Evolutionary conservation across 2,329 filamentous ascomycete species (phyloP), one percentile per base, ranked within the genome.

Genomic region (Alternaria metachromatica): DNA sequence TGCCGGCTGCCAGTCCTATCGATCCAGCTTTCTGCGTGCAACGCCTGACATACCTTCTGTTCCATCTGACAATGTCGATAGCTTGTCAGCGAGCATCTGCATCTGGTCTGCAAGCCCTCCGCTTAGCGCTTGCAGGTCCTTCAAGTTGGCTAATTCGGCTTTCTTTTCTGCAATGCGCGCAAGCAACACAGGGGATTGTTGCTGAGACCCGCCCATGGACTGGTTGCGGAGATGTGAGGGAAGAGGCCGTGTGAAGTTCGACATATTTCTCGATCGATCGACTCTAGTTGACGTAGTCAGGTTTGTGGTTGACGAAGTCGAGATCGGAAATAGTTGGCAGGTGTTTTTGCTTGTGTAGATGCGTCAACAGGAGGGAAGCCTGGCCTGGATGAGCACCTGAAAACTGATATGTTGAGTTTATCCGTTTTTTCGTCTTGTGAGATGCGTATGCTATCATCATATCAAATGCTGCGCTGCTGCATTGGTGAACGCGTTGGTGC

Each of bases 151-250:
- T 6, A 96, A 86, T 79, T 96, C 93, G 58, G 89, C 88, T 80
- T 92, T 93, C 84, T 96, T 96, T 82, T 96, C 92, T 67, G 92
- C 89, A 76, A 96, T 93, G 67, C 92, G 90, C 48, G 91, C 88
- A 56, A 92, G 82, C 15, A 96, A 84, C 25, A 88, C 87, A 1
- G 91, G 88, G 2, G 92, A 92, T 78, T 92, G 90, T 51, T 88
- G 71, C 77, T 55, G 84, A 26, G 71, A 81, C 58, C 71, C 74
- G 59, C 78, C 78, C 72, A 72, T 76, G 64, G 73, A 78, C 70
- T 79, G 82, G 71, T 76, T 77, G 61, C 91, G 90, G 73, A 92
- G 82, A 74, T 94, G 90, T 25, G 89, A 88, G 4, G 90, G 86
- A 18, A 92, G 71, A 0, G 79, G 76, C 18, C 82, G 81, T 30